Conservation (phyloP, 345 rosid genomes). For the Noccaea bulbosa region DNA sequence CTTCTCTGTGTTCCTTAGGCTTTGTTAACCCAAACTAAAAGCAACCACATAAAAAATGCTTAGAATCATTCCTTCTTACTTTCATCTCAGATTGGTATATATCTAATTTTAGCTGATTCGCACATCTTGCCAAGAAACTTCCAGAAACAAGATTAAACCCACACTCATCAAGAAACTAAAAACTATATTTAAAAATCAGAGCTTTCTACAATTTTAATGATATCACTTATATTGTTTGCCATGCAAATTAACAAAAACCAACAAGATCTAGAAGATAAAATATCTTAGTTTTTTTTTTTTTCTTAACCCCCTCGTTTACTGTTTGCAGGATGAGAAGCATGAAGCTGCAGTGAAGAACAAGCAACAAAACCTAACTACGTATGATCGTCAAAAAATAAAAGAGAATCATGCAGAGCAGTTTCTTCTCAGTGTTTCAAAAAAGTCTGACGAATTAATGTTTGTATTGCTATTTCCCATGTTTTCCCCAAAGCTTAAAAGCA, state of each 20-base stretch:
- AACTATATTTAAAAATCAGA: neutral
- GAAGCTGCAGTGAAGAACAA: slow-evolving; percentile 46
- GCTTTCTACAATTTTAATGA: too few relatives aligned
- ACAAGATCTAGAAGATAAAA: neutral
- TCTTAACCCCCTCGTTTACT: neutral
- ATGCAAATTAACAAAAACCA: neutral
- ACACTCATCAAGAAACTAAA: neutral
- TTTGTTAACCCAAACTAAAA: slow-evolving; percentile 26
- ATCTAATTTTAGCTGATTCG: slow-evolving; percentile 19
- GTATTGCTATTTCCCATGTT: slow-evolving; percentile 13
- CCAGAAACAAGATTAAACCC: slow-evolving; percentile 22
- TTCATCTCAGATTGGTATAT: neutral
- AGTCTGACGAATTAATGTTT: slow-evolving; percentile 11
- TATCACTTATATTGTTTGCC: neutral
- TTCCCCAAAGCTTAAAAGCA: slow-evolving; percentile 7
- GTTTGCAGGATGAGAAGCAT: slow-evolving; percentile 60
- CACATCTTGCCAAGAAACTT: slow-evolving; percentile 25
- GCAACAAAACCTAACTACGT: slow-evolving; percentile 8
- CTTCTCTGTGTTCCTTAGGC: slow-evolving; percentile 34
- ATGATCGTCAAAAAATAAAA: slow-evolving; percentile 37
- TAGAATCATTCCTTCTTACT: slow-evolving; percentile 31
- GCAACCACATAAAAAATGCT: neutral
- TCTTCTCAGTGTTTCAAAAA: neutral
- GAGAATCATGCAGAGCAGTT: slow-evolving; percentile 22
- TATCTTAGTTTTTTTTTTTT: too few relatives aligned